These are phyloP conservation scores for Gossypium mustelinum DNA, from an alignment of 345 rosid genomes.

Conservation along the genomic window DNA sequence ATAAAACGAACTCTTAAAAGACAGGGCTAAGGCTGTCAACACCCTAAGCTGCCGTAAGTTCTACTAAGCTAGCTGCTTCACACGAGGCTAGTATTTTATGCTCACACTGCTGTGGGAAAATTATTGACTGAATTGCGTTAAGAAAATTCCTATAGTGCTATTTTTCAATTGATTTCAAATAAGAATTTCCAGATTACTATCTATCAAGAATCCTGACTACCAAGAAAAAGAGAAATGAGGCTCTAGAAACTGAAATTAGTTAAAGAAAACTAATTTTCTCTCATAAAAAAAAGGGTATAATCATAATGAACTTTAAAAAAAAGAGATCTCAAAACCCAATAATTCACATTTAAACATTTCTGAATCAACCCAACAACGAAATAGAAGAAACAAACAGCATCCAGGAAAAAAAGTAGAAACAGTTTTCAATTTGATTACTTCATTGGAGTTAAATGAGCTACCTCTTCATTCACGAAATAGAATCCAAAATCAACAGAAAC, in stretches of 20 bases:
- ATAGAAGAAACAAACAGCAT: background rate
- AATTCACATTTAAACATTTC: constrained; percentile 6
- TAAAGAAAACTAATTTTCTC: background rate
- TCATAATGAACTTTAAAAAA: background rate
- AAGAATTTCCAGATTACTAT: background rate
- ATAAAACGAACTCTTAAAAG: background rate
- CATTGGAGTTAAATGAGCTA: constrained; percentile 7
- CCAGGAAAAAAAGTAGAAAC: background rate
- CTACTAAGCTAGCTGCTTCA: background rate
- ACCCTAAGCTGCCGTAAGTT: background rate
- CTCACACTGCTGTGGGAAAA: background rate
- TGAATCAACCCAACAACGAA: background rate
- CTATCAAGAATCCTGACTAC: background rate
- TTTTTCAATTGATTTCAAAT: background rate
- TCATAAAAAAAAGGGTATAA: background rate
- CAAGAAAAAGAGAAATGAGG: background rate
- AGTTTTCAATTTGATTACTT: background rate
- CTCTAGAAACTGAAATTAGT: background rate
- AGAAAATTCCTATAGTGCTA: background rate
- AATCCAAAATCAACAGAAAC: background rate
- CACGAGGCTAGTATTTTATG: background rate
- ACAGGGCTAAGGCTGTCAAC: constrained; percentile 2
- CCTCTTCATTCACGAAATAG: background rate
- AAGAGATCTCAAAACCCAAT: background rate
- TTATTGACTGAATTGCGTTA: background rate